phyloP scores from a whole-genome alignment of 345 rosid species.

The Fremontodendron californicum region DNA sequence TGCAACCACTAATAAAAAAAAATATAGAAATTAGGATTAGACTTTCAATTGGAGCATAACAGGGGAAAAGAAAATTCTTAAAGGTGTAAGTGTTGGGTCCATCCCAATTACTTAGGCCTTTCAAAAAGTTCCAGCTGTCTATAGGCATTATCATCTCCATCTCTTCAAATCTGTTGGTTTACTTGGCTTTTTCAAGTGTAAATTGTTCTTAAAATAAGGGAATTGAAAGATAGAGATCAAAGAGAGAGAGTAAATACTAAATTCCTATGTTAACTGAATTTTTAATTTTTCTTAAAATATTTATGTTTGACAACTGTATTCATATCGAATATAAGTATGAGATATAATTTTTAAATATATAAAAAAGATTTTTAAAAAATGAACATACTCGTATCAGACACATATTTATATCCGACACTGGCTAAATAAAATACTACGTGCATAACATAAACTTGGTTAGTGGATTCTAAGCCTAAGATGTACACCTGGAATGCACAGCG shows the following conservation, averaged over 20 bases:
- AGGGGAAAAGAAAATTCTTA: background rate
- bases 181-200: background rate
- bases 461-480: background rate
- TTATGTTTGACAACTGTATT: no score
- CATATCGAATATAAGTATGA: no score
- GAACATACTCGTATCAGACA: no score
- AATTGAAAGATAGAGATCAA: background rate
- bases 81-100: constrained; percentile 1
- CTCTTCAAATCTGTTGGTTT: background rate
- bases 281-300: no score
- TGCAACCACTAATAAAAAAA: constrained; percentile 18
- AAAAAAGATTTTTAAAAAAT: no score
- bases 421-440: background rate
- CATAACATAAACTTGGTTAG: background rate
- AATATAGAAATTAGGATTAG: background rate
- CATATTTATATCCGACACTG: no score
- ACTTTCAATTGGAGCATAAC: constrained; percentile 9
- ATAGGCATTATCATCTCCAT: background rate
- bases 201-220: background rate
- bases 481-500: background rate
- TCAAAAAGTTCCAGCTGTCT: constrained; percentile 12
- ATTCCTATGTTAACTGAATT: no score
- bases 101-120: background rate
- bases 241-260: background rate
- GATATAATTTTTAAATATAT: no score